phyloP scores from a whole-genome alignment of 176 grass and related monocot genomes.

The Cenchrus purpureus region DNA sequence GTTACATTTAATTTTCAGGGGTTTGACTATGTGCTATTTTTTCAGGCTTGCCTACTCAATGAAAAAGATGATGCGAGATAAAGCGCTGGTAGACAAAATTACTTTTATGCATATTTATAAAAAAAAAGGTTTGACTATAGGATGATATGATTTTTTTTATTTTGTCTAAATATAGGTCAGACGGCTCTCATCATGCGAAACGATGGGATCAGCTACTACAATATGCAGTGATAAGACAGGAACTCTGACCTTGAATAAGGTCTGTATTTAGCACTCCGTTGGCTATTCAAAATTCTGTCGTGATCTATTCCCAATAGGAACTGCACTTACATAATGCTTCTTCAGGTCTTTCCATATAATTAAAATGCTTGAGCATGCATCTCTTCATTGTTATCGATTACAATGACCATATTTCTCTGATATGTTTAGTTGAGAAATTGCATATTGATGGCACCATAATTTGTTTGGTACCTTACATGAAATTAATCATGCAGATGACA shows the following conservation, averaged over 20 bases:
- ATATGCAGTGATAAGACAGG: constrained; percentile 99
- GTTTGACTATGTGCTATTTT: constrained; percentile 39
- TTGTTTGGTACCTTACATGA: constrained; percentile 28
- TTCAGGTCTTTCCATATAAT: constrained; percentile 30
- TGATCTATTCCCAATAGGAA: constrained; percentile 28
- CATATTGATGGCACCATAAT: background rate
- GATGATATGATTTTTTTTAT: constrained; percentile 20
- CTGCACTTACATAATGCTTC: constrained; percentile 1
- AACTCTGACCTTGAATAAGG: constrained; percentile 97
- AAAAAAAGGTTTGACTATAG: background rate
- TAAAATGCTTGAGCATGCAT: constrained; percentile 25
- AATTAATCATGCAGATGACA: constrained; percentile 75
- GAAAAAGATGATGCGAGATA: constrained; percentile 97
- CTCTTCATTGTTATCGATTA: constrained; percentile 6
- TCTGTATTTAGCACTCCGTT: constrained; percentile 33
- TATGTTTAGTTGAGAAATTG: constrained; percentile 22
- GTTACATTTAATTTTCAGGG: constrained; percentile 31
- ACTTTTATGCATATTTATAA: constrained; percentile 27
- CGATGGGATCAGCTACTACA: constrained; percentile 96
- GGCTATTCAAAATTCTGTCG: constrained; percentile 26
- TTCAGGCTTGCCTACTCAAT: constrained; percentile 96
- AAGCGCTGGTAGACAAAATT: constrained; percentile 72
- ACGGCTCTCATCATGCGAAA: constrained; percentile 92
- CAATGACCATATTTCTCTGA: constrained; percentile 13
- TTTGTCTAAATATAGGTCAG: constrained; percentile 74